Base-by-base conservation (phyloP, 1,284 basidiomycete species). In the Inonotus obliquus region DNA sequence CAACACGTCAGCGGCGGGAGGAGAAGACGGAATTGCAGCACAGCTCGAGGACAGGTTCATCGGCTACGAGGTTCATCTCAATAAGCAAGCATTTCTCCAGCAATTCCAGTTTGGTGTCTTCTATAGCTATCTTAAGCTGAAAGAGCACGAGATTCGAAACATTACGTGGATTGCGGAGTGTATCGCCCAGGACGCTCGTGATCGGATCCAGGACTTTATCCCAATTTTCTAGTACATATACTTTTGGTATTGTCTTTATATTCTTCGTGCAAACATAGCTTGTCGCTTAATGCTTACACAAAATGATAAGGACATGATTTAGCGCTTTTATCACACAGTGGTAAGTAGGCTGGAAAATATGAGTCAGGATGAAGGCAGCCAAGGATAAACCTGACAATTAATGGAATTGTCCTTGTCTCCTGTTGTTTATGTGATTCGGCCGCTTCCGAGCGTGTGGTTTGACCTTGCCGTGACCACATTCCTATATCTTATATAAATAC, bases 71-170 rank as follows among this genome's bases (percentile, higher is more conserved):
- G 96, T 98, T 13, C 86, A 92, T 68, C 76, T 96, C 66, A 98
- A 98, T 81, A 96, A 96, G 78, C 84, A 88, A 68, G 86, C 92
- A 39, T 98, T 97, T 80, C 74, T 98, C 71, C 95, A 96, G 76
- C 95, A 97, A 77, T 96, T 96, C 81, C 93, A 96, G 74, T 89
- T 90, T 69, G 91, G 89, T 38, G 86, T 96, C 41, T 98, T 98
- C 74, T 98, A 96, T 73, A 89, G 87, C 70, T 96, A 95, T 71
- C 81, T 96, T 76, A 98, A 97, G 79, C 80, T 99, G 73, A 99
- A 99, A 82, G 97, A 99, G 79, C 97, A 99, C 79, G 97, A 99
- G 79, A 96, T 99, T 66, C 80, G 97, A 68, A 98, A 94, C 72
- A 75, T 99, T 70, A 96, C 94, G 37, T 98, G 96, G 96, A 96